Evolutionary conservation across 176 grass and related monocot species (phyloP).

Genomic region (Luzula sylvatica): DNA sequence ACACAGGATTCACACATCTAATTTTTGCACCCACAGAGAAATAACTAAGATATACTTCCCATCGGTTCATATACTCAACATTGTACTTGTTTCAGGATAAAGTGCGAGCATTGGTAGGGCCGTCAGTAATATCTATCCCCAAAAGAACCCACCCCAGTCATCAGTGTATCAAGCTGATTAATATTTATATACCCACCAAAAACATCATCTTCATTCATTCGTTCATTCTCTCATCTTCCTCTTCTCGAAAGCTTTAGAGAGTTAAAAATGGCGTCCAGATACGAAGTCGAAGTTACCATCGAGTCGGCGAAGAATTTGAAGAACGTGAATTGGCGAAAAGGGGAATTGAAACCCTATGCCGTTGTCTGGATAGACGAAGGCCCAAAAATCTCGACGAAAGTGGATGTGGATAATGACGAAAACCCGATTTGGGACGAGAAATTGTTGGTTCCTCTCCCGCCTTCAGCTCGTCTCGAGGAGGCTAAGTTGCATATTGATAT

Average conservation of each 20-base stretch:
- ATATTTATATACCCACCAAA: not conserved
- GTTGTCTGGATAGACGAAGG: slow-evolving; percentile 47
- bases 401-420: slow-evolving; percentile 36
- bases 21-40: too few species aligned
- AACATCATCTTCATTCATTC: too few species aligned
- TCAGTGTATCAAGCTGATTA: not conserved
- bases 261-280: slow-evolving; percentile 33
- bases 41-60: too few species aligned
- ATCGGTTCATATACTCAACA: too few species aligned
- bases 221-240: not conserved
- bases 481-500: slow-evolving; percentile 60
- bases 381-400: slow-evolving; percentile 46
- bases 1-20: too few species aligned
- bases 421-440: slow-evolving; percentile 67
- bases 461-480: slow-evolving; percentile 22
- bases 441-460: slow-evolving; percentile 31
- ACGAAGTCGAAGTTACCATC: slow-evolving; percentile 57
- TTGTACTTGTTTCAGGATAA: too few species aligned
- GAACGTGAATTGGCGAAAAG: slow-evolving; percentile 77
- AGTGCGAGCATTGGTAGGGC: too few species aligned
- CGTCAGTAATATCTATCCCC: too few species aligned
- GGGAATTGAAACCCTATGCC: slow-evolving; percentile 47
- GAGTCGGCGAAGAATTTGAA: slow-evolving; percentile 50
- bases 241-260: not conserved
- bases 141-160: not conserved